Evolutionary conservation across 441 rosid genomes (phyloP), one percentile per base, ranked within the genome.

Genomic region (Adansonia rubrostipa): DNA sequence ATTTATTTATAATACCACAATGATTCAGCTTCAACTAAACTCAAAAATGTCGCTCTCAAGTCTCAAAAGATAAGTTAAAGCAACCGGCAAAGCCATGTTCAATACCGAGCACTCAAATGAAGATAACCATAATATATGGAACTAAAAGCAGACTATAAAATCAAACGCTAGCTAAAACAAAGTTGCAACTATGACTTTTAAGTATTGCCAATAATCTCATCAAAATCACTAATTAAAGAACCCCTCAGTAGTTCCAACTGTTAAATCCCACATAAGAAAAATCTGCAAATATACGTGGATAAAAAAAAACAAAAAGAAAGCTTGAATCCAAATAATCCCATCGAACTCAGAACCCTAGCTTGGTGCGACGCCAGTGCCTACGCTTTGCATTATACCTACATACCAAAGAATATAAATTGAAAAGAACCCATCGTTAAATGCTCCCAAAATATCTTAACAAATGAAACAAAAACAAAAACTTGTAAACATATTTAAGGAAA

Each of bases 301-400:
- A n/a, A 28, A 70, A 48, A 4, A 48, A 24, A 24, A 15, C 8
- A 13, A 7, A 71, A 14, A 7, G 9, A 71, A 14, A 7, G 9
- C 24, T 51, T 70, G 9, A 70, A 22, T 48, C 60, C 40, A 50
- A 50, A 24, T 15, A 50, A 14, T 17, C 22, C 20, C 19, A 50
- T 70, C 2, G 14, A 71, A 60, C 87, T 92, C 81, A 94, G 84
- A 94, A 94, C 65, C 98, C 97, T 44, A 94, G 96, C 89, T 94
- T 94, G 83, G 98, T 92, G 45, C 98, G 92, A 80, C 98, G 90
- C 97, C 98, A 92, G 87, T 94, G 97, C 86, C 98, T 85, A 80
- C 98, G 98, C 90, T 94, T 94, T 0, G 98, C 98, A 69, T 94
- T 94, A 86, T 94, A 92, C 89, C 98, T 92, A 75, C 60, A 73